Percentiles rank a stretch among this genome's conserved stretches.
Evolutionary conservation across 2,329 filamentous ascomycete genomes (phyloP).

Genomic region (Drechslera avenae): DNA sequence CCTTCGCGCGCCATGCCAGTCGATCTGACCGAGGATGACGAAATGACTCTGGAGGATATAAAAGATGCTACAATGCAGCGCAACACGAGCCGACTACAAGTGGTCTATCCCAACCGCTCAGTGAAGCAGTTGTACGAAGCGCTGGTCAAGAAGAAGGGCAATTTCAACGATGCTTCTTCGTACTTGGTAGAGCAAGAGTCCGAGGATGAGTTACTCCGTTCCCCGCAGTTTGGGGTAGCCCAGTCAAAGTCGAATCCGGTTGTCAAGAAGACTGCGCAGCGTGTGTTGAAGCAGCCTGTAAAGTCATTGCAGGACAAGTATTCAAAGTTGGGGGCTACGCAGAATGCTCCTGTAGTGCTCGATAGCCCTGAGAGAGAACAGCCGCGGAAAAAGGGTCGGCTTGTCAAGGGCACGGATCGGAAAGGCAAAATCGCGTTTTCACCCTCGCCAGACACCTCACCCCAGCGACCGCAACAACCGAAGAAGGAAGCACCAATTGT

Average conservation of each 20-base stretch:
- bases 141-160: constrained; percentile 56
- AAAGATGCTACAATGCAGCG: constrained; percentile 54
- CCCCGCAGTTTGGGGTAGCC: constrained; percentile 30
- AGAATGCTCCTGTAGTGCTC: constrained; percentile 19
- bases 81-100: constrained; percentile 60
- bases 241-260: constrained; percentile 18
- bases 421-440: constrained; percentile 47
- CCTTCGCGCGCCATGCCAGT: constrained; percentile 45
- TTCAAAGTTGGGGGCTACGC: constrained; percentile 30
- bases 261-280: constrained; percentile 58
- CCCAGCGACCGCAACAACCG: constrained; percentile 25
- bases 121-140: constrained; percentile 57
- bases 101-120: constrained; percentile 54
- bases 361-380: constrained; percentile 25
- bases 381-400: constrained; percentile 46
- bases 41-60: constrained; percentile 34
- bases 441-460: constrained; percentile 24
- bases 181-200: constrained; percentile 30
- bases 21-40: constrained; percentile 28
- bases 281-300: constrained; percentile 59
- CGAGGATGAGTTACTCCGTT: constrained; percentile 44
- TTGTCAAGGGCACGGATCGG: constrained; percentile 53
- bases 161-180: constrained; percentile 59
- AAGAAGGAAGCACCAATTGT: constrained; percentile 20
- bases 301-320: constrained; percentile 65